Evolutionary conservation across 2,329 filamentous ascomycete species (phyloP), one percentile per base, ranked within the genome.

Genomic region (Trichoderma sp.): DNA sequence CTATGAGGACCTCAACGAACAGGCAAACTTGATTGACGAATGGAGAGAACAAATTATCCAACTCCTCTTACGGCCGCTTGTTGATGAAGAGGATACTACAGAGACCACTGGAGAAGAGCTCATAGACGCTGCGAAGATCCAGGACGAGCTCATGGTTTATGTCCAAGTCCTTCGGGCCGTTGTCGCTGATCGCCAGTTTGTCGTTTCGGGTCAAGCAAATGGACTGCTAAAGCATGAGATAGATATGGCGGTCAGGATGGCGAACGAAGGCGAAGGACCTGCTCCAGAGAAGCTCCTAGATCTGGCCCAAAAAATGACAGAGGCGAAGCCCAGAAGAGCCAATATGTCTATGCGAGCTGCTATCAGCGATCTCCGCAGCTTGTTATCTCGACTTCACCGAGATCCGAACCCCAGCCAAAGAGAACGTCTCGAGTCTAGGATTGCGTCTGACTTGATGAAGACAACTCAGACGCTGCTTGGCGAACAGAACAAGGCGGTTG

Each of bases 61-160:
- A 66, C 86, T 95, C 24, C 84, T 97, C 11, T 81, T 92, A 13
- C 86, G 89, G 70, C 89, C 92, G 0, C 84, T 98, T 1, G 88
- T 98, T 21, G 96, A 98, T 73, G 89, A 96, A 75, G 93, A 97
- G 52, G 88, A 89, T 0, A 83, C 83, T 19, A 80, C 86, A 11
- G 93, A 97, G 69, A 86, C 89, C 2, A 95, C 93, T 13, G 96
- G 96, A 29, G 91, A 97, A 70, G 96, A 98, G 77, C 96, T 97
- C 72, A 92, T 93, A 73, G 88, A 92, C 37, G 97, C 95, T 0
- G 93, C 94, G 0, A 92, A 92, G 77, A 87, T 91, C 57, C 95
- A 98, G 79, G 95, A 97, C 71, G 89, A 96, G 76, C 87, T 97
- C 53, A 92, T 95, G 79, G 92, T 92, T 7, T 97, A 96, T 75